Evolutionary conservation across 2,329 filamentous ascomycete species (phyloP).

Genomic region (Ophiosphaerella herpotricha): DNA sequence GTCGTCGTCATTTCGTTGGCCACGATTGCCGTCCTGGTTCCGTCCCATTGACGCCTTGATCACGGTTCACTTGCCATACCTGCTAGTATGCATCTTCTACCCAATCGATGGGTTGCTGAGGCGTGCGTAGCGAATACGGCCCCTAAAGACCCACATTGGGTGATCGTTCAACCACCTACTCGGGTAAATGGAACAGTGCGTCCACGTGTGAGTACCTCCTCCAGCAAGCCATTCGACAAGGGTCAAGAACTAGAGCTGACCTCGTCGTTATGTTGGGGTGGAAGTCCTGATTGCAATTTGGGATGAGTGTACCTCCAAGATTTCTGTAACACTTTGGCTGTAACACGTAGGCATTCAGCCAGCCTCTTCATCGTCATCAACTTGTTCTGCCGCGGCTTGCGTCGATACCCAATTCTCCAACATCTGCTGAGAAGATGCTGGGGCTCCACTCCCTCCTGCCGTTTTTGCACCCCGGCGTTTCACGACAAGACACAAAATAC

Average conservation of each 20-base stretch:
- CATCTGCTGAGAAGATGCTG: slow-evolving; percentile 45
- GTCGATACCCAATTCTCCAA: slow-evolving; percentile 51
- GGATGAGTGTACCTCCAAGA: slow-evolving; percentile 12
- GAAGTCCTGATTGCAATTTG: too few species aligned
- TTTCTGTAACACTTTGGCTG: slow-evolving; percentile 6
- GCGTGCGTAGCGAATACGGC: slow-evolving; percentile 4
- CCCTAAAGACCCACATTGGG: slow-evolving; percentile 5
- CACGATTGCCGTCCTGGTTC: not conserved
- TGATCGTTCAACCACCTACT: slow-evolving; percentile 14
- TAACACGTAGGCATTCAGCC: slow-evolving; percentile 19
- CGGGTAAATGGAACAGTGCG: slow-evolving; percentile 25
- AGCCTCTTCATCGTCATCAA: slow-evolving; percentile 43
- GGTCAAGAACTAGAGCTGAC: not conserved
- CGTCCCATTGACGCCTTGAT: not conserved
- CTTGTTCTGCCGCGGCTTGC: slow-evolving; percentile 43
- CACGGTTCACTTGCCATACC: not conserved
- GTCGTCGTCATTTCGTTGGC: not conserved
- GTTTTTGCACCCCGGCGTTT: slow-evolving; percentile 62
- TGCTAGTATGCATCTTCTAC: not conserved
- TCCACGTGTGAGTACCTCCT: slow-evolving; percentile 29
- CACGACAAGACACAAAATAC: slow-evolving; percentile 88
- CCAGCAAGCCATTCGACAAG: slow-evolving; percentile 6
- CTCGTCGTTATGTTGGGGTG: slow-evolving; percentile 20
- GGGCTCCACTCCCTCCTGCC: slow-evolving; percentile 18
- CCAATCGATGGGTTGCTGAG: not conserved